Evolutionary conservation across 139 green algal species (phyloP).

Genomic region (Raphidocelis subcapitata): DNA sequence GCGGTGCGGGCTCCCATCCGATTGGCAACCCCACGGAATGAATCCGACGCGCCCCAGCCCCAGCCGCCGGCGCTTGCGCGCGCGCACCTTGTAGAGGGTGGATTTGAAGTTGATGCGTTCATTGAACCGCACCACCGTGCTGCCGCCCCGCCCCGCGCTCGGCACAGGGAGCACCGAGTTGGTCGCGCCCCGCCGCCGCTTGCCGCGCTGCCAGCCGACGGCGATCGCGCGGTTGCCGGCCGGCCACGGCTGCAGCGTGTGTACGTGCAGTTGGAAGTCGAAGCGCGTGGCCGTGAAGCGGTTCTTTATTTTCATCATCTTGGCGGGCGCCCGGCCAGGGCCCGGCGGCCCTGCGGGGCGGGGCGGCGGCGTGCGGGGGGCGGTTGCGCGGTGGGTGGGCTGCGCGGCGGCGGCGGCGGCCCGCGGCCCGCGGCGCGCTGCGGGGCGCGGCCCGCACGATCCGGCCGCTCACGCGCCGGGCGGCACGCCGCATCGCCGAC

Average conservation of each 20-base stretch:
- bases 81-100: conserved; percentile 60
- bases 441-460: too few species aligned
- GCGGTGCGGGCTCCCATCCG: too few species aligned
- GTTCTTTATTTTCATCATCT: conserved; percentile 41
- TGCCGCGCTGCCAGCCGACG: conserved; percentile 60
- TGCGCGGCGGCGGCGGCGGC: too few species aligned
- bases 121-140: conserved; percentile 53
- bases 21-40: too few species aligned
- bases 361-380: too few species aligned
- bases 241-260: conserved; percentile 58
- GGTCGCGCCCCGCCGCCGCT: conserved; percentile 52
- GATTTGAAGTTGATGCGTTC: conserved; percentile 54
- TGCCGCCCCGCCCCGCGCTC: conserved; percentile 36
- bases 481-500: too few species aligned
- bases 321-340: not conserved
- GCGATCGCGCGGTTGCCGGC: conserved; percentile 37
- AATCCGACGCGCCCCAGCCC: too few species aligned
- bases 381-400: too few species aligned
- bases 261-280: conserved; percentile 45
- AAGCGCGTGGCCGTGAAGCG: conserved; percentile 51
- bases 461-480: too few species aligned
- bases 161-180: conserved; percentile 35
- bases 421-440: too few species aligned
- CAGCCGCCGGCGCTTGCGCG: too few species aligned
- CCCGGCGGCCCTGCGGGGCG: too few species aligned